These are phyloP conservation scores for Veloporphyrellus conicus DNA, from an alignment of 1,284 basidiomycete species.

Conservation along the genomic window DNA sequence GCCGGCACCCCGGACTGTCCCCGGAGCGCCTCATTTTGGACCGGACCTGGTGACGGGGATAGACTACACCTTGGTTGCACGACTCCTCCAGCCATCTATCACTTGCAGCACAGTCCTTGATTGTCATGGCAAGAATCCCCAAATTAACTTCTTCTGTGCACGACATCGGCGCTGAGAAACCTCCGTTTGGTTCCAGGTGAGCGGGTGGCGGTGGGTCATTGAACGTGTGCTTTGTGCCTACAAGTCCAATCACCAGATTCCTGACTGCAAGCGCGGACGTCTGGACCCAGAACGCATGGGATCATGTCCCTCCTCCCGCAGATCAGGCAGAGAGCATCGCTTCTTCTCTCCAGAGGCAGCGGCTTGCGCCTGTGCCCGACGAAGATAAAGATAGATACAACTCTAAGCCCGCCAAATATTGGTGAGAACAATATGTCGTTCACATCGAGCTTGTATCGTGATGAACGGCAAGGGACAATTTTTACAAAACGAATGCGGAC, in stretches of 20 bases:
- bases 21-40: no score
- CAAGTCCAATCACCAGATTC: conserved; percentile 42
- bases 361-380: conserved; percentile 62
- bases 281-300: conserved; percentile 81
- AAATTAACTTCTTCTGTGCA: conserved; percentile 60
- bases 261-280: conserved; percentile 60
- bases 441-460: neutral
- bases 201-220: neutral
- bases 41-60: no score
- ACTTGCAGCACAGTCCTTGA: neutral
- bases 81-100: no score
- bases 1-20: no score
- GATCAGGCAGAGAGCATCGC: conserved; percentile 71
- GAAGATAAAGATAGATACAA: conserved; percentile 68
- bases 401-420: conserved; percentile 67
- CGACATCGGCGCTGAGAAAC: conserved; percentile 51
- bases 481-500: conserved; percentile 77
- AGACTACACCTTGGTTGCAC: no score
- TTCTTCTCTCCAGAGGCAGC: conserved; percentile 66
- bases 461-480: conserved; percentile 69
- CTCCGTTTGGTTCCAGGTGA: conserved; percentile 69
- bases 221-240: neutral
- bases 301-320: conserved; percentile 80
- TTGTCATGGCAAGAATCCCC: conserved; percentile 21
- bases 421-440: conserved; percentile 38